Conservation (phyloP, 257 asterid genomes). For the Solanum corneliomulleri region DNA sequence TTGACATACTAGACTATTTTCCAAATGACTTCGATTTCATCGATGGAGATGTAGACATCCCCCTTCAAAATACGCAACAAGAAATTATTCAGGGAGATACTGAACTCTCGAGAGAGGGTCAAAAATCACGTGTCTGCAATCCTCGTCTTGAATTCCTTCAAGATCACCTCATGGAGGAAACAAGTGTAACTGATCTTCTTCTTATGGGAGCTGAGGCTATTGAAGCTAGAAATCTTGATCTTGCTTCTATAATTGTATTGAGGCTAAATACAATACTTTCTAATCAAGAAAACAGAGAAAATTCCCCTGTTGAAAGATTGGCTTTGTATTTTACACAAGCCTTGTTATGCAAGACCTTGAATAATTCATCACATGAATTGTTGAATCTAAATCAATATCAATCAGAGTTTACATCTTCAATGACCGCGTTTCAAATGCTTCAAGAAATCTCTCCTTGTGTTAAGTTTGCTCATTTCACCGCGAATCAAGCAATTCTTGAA, state of each 20-base stretch:
- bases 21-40: conserved; percentile 4
- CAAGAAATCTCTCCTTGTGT: conserved; percentile 28
- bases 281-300: conserved; percentile 9
- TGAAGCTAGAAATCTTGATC: conserved; percentile 16
- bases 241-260: conserved; percentile 12
- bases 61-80: not conserved
- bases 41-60: not conserved
- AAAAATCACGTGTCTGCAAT: not conserved
- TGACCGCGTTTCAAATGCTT: conserved; percentile 22
- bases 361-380: not conserved
- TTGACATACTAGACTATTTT: conserved; percentile 5
- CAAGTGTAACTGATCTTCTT: conserved; percentile 16
- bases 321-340: conserved; percentile 27
- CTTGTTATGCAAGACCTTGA: conserved; percentile 5
- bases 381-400: not conserved
- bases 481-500: conserved; percentile 32
- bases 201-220: conserved; percentile 29
- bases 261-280: conserved; percentile 15
- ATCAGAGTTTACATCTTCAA: not conserved
- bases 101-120: not conserved
- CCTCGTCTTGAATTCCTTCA: conserved; percentile 1
- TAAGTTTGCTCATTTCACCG: conserved; percentile 37
- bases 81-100: not conserved
- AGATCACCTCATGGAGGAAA: conserved; percentile 22
- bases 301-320: conserved; percentile 8